Evolutionary conservation across 2,329 filamentous ascomycete species (phyloP).

Genomic region (Xylaria sp.): DNA sequence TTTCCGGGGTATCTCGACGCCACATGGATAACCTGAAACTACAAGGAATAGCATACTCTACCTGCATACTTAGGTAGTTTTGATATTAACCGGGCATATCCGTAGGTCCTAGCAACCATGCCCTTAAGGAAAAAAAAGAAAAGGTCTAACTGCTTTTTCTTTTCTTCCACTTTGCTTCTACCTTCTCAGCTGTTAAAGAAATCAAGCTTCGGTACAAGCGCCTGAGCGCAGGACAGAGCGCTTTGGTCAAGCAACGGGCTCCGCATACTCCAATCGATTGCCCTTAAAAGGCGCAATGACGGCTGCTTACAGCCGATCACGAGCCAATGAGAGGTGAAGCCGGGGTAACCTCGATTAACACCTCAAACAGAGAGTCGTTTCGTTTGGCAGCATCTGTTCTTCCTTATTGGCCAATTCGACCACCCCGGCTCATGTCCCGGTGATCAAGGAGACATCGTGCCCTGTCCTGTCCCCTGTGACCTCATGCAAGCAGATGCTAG

Average conservation of each 20-base stretch:
- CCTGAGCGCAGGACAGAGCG: conserved; percentile 25
- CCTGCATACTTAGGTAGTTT: too few species aligned
- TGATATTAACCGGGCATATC: too few species aligned
- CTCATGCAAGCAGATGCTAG: not conserved
- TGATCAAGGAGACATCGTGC: conserved; percentile 24
- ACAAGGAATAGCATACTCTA: too few species aligned
- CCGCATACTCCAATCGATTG: conserved; percentile 19
- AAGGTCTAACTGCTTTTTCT: too few species aligned
- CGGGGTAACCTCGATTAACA: conserved; percentile 37
- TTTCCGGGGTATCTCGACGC: too few species aligned
- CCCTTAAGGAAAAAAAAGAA: too few species aligned
- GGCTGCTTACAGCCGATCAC: conserved; percentile 6
- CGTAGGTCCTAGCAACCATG: too few species aligned
- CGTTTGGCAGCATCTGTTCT: conserved; percentile 41
- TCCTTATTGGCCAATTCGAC: conserved; percentile 34
- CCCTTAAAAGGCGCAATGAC: conserved; percentile 25
- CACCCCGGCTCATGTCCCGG: conserved; percentile 24
- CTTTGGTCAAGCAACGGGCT: conserved; percentile 1
- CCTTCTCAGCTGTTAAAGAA: not conserved
- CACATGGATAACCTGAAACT: too few species aligned
- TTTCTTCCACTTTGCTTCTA: not conserved
- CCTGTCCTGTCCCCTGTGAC: conserved; percentile 12
- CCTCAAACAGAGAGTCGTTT: conserved; percentile 48
- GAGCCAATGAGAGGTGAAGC: conserved; percentile 35
- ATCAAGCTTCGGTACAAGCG: not conserved